Evolutionary conservation across 2,329 filamentous ascomycete genomes (phyloP).

Genomic region (Neophaeococcomyces mojaviensis): DNA sequence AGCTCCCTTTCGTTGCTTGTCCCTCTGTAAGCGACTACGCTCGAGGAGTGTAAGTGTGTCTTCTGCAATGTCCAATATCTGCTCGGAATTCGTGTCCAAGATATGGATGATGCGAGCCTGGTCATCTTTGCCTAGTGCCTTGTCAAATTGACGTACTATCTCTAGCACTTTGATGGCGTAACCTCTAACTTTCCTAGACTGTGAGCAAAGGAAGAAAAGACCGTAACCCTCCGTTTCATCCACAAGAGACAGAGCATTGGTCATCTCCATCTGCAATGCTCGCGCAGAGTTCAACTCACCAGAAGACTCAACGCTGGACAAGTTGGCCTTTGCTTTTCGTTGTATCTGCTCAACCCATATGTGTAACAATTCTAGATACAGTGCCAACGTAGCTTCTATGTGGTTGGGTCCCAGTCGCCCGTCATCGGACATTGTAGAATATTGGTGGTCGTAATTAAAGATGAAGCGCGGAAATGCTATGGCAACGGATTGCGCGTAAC

Average conservation of each 20-base stretch:
- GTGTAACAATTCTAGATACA: conserved; percentile 87
- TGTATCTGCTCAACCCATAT: conserved; percentile 98
- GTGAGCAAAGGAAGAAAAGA: conserved; percentile 93
- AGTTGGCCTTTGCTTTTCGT: conserved; percentile 69
- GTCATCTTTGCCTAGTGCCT: conserved; percentile 70
- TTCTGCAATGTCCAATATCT: conserved; percentile 86
- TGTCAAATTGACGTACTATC: conserved; percentile 89
- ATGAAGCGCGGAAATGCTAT: conserved; percentile 97
- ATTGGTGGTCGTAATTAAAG: conserved; percentile 95
- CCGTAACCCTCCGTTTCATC: conserved; percentile 96
- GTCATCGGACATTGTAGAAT: conserved; percentile 95
- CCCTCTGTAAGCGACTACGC: conserved; percentile 81
- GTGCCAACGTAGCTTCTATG: conserved; percentile 83
- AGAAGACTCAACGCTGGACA: conserved; percentile 55
- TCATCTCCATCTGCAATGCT: conserved; percentile 72
- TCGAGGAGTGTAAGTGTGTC: conserved; percentile 88
- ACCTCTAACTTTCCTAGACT: conserved; percentile 78
- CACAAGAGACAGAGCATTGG: conserved; percentile 83
- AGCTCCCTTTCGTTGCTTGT: conserved; percentile 74
- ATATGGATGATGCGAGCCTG: conserved; percentile 82
- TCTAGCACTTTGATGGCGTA: conserved; percentile 89
- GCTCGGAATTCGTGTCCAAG: conserved; percentile 78
- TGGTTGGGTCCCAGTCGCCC: conserved; percentile 91
- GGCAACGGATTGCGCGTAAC: conserved; percentile 87
- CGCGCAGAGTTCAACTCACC: conserved; percentile 31